A percentile compares a stretch with the other conserved stretches of the same genome.
phyloP scores from a whole-genome alignment of 2,329 filamentous ascomycete species.

The Aureobasidium melanogenum region DNA sequence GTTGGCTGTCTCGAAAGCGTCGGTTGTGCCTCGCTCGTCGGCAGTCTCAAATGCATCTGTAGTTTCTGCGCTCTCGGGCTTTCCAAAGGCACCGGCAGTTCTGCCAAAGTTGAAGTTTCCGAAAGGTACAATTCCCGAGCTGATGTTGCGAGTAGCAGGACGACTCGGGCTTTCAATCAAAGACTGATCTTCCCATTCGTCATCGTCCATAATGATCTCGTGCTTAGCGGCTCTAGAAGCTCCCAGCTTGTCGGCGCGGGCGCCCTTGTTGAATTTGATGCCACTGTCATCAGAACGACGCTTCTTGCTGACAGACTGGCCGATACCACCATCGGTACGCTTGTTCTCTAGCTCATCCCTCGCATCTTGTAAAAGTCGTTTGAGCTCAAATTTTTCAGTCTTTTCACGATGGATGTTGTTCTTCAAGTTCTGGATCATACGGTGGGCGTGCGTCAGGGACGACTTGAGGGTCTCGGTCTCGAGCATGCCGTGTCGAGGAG shows the following conservation, averaged over 20 bases:
- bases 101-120: conserved; percentile 6
- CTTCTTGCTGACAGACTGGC: conserved; percentile 41
- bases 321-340: conserved; percentile 43
- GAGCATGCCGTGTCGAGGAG: conserved; percentile 81
- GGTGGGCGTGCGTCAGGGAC: conserved; percentile 85
- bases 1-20: conserved; percentile 64
- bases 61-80: conserved; percentile 37
- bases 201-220: conserved; percentile 70
- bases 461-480: conserved; percentile 94
- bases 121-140: conserved; percentile 13
- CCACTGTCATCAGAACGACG: conserved; percentile 47
- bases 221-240: conserved; percentile 63
- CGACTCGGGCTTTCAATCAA: conserved; percentile 50
- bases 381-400: conserved; percentile 94
- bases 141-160: conserved; percentile 19
- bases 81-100: conserved; percentile 13
- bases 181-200: conserved; percentile 82
- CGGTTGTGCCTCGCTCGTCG: conserved; percentile 45
- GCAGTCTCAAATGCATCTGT: conserved; percentile 62
- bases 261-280: conserved; percentile 69
- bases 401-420: conserved; percentile 95
- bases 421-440: conserved; percentile 92
- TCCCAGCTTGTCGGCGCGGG: conserved; percentile 64
- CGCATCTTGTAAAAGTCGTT: conserved; percentile 88
- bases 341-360: conserved; percentile 79